Conservation (phyloP, 1,284 basidiomycete genomes). For the Sporisorium reilianum region DNA sequence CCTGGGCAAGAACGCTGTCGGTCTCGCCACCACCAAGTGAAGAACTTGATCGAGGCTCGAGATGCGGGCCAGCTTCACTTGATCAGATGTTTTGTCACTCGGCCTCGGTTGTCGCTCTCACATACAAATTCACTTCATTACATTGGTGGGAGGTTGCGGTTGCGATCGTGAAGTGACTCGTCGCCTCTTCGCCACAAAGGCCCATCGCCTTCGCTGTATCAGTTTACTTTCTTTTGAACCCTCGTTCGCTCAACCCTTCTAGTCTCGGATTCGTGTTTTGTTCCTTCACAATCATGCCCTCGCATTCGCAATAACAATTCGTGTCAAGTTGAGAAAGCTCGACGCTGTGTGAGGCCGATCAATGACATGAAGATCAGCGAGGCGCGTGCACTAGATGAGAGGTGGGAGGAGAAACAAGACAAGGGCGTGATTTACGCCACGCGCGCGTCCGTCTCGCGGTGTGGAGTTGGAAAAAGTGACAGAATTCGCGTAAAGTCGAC, state of each 20-base stretch:
- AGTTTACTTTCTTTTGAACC: not conserved
- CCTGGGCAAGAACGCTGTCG: slow-evolving; percentile 83
- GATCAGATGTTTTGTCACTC: not conserved
- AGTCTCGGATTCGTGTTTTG: slow-evolving; percentile 2
- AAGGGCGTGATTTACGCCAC: slow-evolving; percentile 17
- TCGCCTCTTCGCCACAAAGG: not conserved
- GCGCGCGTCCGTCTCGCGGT: slow-evolving; percentile 8
- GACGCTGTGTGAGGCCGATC: not conserved
- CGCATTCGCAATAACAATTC: slow-evolving; percentile 19
- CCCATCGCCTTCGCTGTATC: not conserved
- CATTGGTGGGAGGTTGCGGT: not conserved
- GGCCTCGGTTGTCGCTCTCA: not conserved
- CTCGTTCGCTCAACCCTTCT: not conserved
- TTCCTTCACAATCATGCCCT: slow-evolving; percentile 7
- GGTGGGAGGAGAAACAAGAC: slow-evolving; percentile 1
- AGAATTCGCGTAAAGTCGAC: slow-evolving; percentile 7
- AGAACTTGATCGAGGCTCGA: slow-evolving; percentile 22
- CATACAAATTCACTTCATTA: slow-evolving; percentile 1
- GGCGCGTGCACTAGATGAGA: slow-evolving; percentile 2
- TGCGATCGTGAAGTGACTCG: not conserved
- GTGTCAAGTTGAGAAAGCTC: slow-evolving; percentile 2
- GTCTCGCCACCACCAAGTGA: slow-evolving; percentile 77
- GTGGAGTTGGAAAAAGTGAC: slow-evolving; percentile 9
- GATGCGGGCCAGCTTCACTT: not conserved
- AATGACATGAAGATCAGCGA: not conserved